Conservation (phyloP, 345 rosid genomes). For the Clausena lansium region DNA sequence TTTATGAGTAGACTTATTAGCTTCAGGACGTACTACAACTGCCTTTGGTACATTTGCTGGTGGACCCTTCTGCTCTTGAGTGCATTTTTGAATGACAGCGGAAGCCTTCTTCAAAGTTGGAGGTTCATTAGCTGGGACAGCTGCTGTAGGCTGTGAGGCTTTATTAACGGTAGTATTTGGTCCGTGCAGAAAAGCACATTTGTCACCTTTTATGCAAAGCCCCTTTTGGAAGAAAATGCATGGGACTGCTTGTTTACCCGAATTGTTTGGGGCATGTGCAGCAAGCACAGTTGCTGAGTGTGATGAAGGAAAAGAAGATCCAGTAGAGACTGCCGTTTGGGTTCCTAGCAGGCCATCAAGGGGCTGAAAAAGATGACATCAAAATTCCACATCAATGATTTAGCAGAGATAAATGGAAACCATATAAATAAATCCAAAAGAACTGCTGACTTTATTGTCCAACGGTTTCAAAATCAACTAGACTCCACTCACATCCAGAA, state of each 20-base stretch:
- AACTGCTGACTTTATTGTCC: not conserved
- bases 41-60: conserved; percentile 31
- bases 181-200: conserved; percentile 75
- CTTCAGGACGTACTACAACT: conserved; percentile 28
- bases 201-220: conserved; percentile 78
- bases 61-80: conserved; percentile 35
- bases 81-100: conserved; percentile 33
- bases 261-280: conserved; percentile 27
- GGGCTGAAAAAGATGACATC: conserved; percentile 52
- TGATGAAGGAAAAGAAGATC: conserved; percentile 37
- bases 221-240: conserved; percentile 89
- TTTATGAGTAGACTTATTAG: conserved; percentile 32
- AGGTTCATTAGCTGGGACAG: conserved; percentile 33
- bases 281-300: conserved; percentile 9
- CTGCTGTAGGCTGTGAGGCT: conserved; percentile 30
- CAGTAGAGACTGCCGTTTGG: conserved; percentile 47
- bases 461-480: not conserved
- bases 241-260: conserved; percentile 63
- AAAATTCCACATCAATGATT: conserved; percentile 5
- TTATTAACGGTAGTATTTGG: conserved; percentile 44
- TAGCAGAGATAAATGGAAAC: not conserved
- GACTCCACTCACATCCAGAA: not conserved
- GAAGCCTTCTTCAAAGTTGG: conserved; percentile 33
- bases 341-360: conserved; percentile 83
- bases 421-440: not conserved